Evolutionary conservation across 2,329 filamentous ascomycete species (phyloP).

Genomic region (Geosmithia putterillii): DNA sequence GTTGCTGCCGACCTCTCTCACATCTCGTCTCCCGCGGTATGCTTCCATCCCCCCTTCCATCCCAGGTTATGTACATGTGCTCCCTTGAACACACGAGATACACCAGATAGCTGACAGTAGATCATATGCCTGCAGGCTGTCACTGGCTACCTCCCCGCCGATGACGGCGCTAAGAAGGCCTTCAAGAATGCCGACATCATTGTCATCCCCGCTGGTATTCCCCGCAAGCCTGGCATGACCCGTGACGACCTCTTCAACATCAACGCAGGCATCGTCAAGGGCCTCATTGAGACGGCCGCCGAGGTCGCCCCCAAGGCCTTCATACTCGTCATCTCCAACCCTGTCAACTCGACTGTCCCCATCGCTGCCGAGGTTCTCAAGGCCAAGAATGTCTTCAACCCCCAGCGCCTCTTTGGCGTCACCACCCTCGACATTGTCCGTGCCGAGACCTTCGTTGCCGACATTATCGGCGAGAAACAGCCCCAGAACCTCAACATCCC

Average conservation of each 20-base stretch:
- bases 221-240: constrained; percentile 98
- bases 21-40: constrained; percentile 79
- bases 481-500: constrained; percentile 76
- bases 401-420: constrained; percentile 94
- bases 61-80: no score
- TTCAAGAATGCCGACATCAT: constrained; percentile 92
- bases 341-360: constrained; percentile 97
- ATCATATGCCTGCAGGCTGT: constrained; percentile 48
- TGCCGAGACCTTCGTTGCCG: constrained; percentile 89
- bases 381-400: constrained; percentile 82
- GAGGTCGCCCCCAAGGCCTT: constrained; percentile 86
- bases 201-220: constrained; percentile 95
- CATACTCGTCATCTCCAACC: constrained; percentile 97
- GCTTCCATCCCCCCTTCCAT: no score
- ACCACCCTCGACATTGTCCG: constrained; percentile 98
- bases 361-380: constrained; percentile 97
- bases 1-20: constrained; percentile 94
- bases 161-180: constrained; percentile 75
- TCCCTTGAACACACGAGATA: background rate
- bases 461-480: constrained; percentile 70
- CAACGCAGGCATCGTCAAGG: constrained; percentile 96
- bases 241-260: constrained; percentile 99
- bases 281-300: constrained; percentile 77
- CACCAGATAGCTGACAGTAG: constrained; percentile 1
- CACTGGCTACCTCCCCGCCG: constrained; percentile 74